A percentile compares a stretch with the other conserved stretches of the same genome.
These are phyloP conservation scores for Saraca asoca DNA, from an alignment of 331 rosid genomes.

Conservation along the genomic window DNA sequence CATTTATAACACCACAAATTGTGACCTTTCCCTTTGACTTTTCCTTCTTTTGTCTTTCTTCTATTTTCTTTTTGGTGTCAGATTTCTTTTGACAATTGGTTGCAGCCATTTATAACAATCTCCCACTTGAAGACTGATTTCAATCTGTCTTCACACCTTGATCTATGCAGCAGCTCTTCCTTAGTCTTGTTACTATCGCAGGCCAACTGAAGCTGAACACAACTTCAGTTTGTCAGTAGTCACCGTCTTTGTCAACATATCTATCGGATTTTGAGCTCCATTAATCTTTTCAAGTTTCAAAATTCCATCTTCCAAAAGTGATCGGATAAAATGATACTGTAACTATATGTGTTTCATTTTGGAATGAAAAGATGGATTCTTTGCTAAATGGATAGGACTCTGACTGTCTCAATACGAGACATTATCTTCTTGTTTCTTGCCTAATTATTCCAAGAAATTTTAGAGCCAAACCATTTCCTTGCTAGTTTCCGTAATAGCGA, in stretches of 20 bases:
- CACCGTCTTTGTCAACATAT: background rate
- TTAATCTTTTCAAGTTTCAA: background rate
- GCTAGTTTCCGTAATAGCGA: background rate
- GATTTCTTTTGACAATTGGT: too few species aligned
- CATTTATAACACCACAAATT: too few species aligned
- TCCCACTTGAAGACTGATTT: too few species aligned
- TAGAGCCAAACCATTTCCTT: background rate
- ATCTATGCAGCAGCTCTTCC: too few species aligned
- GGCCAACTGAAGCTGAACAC: constrained; percentile 2
- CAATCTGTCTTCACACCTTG: too few species aligned
- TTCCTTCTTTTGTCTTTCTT: too few species aligned
- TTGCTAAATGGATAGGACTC: background rate
- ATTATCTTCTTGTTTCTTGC: background rate
- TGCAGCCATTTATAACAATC: too few species aligned
- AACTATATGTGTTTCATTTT: too few species aligned
- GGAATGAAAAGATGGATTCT: too few species aligned
- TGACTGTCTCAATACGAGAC: background rate
- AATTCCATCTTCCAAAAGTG: background rate
- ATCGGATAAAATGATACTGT: background rate
- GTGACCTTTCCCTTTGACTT: too few species aligned
- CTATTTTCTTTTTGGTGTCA: too few species aligned
- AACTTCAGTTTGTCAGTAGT: background rate
- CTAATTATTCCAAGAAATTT: background rate
- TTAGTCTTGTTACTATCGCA: too few species aligned
- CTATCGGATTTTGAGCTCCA: background rate